Conservation (phyloP, 2,329 filamentous ascomycete species). For the Cryphonectria carpinicola region DNA sequence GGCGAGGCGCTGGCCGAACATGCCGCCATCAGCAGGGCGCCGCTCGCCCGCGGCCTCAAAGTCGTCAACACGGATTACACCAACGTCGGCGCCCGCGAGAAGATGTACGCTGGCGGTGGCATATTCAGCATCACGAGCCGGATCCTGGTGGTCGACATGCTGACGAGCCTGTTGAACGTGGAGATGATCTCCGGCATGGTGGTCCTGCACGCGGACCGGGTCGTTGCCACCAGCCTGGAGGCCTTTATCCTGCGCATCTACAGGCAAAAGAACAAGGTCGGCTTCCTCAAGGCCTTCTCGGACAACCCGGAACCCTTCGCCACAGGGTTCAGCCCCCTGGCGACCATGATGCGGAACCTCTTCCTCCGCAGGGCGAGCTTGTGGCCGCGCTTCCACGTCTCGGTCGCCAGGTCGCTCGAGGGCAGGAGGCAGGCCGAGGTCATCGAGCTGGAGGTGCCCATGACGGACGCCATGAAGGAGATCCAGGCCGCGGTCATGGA, state of each 20-base stretch:
- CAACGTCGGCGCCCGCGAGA: constrained; percentile 83
- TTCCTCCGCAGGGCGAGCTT: constrained; percentile 87
- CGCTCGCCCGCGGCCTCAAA: constrained; percentile 81
- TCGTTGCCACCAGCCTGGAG: constrained; percentile 85
- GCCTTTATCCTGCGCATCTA: constrained; percentile 95
- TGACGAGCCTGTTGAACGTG: constrained; percentile 81
- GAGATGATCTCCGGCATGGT: constrained; percentile 86
- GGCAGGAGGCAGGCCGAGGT: constrained; percentile 93
- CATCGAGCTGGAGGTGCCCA: constrained; percentile 92
- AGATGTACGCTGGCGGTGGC: constrained; percentile 86
- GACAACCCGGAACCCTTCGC: constrained; percentile 92
- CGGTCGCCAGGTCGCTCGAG: constrained; percentile 86
- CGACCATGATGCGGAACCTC: constrained; percentile 89
- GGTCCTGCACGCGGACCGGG: constrained; percentile 84
- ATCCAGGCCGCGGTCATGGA: constrained; percentile 96
- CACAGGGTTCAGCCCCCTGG: constrained; percentile 82
- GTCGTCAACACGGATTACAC: constrained; percentile 95
- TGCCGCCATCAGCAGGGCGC: constrained; percentile 83
- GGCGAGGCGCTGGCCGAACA: constrained; percentile 95
- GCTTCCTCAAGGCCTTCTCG: constrained; percentile 95
- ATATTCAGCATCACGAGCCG: constrained; percentile 96
- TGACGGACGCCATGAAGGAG: constrained; percentile 91
- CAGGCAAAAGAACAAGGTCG: constrained; percentile 89
- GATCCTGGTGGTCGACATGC: constrained; percentile 89
- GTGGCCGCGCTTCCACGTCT: constrained; percentile 92